Base-by-base conservation (phyloP, 2,329 filamentous ascomycete species). In the Ophiostoma australiae region DNA sequence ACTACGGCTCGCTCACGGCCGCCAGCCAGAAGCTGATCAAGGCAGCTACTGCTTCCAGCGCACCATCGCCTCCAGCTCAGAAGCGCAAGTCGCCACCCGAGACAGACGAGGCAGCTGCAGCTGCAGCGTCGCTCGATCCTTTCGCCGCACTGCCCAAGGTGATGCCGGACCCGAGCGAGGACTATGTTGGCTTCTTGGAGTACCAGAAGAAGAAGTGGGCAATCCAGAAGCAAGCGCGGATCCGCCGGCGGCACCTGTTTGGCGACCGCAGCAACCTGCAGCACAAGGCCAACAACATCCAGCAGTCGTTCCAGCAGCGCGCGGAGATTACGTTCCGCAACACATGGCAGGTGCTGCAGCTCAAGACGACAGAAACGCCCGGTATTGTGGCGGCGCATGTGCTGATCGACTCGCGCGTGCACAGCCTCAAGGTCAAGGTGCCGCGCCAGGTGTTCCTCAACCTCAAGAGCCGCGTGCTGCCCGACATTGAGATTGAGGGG, bases 121-220 rank as follows among this genome's bases (percentile, higher is more conserved):
- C 90, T 7, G 63, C 33, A 5, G 63, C 90, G 66, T 87, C 86
- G 2, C 80, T 86, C 0, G 92, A 98, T 77, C 93, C 93, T 0
- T 96, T 93, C 79, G 90, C 93, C 37, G 87, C 87, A 33, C 84
- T 99, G 17, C 95, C 95, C 0, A 87, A 90, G 73, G 85, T 87
- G 61, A 96, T 97, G 91, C 94, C 95, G 1, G 87, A 86, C 33
- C 91, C 95, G 27, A 91, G 89, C 0, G 89, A 95, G 68, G 91
- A 99, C 79, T 99, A 99, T 75, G 83, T 88, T 23, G 92, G 88
- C 0, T 99, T 97, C 83, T 80, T 99, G 70, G 86, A 91, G 77
- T 98, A 98, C 77, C 95, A 99, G 78, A 99, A 99, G 80, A 89
- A 94, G 81, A 99, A 99, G 80, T 99, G 95, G 95, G 97, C 94